These are phyloP conservation scores for Echium plantagineum DNA, from an alignment of 257 asterid genomes.

Conservation along the genomic window DNA sequence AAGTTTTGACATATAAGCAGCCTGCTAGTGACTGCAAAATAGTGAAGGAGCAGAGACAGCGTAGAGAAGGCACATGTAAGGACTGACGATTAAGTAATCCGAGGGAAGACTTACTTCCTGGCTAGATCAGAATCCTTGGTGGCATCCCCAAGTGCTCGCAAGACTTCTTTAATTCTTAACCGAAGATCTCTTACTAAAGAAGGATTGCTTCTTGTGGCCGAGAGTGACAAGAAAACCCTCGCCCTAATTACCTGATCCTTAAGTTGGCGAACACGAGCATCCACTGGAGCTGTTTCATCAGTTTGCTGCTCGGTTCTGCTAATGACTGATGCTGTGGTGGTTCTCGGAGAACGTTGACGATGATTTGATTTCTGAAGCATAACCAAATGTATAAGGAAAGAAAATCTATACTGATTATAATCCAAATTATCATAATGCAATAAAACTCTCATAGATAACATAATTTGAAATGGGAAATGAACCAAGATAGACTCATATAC, in stretches of 20 bases:
- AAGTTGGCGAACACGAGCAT: slow-evolving; percentile 58
- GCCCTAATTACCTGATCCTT: slow-evolving; percentile 71
- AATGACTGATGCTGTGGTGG: slow-evolving; percentile 27
- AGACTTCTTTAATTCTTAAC: slow-evolving; percentile 73
- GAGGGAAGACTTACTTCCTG: slow-evolving; percentile 38
- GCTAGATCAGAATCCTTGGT: slow-evolving; percentile 77
- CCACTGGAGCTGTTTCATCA: slow-evolving; percentile 29
- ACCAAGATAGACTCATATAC: too few relatives aligned
- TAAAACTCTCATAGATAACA: not conserved
- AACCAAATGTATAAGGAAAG: not conserved
- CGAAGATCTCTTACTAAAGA: slow-evolving; percentile 79
- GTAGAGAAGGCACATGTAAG: not conserved
- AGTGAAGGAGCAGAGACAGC: not conserved
- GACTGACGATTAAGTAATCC: slow-evolving; percentile 1
- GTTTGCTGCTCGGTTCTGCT: slow-evolving; percentile 27
- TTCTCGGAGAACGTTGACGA: slow-evolving; percentile 24
- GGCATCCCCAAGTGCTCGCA: slow-evolving; percentile 64
- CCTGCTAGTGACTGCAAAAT: not conserved
- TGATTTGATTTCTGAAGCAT: slow-evolving; percentile 26
- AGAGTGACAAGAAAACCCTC: slow-evolving; percentile 68
- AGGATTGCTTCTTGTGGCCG: slow-evolving; percentile 60
- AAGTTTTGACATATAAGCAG: not conserved
- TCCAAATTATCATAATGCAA: not conserved
- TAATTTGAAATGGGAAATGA: not conserved
- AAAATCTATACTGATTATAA: not conserved